These are phyloP conservation scores for Myxozyma neotropica DNA, from an alignment of 805 yeast species.

Conservation along the genomic window DNA sequence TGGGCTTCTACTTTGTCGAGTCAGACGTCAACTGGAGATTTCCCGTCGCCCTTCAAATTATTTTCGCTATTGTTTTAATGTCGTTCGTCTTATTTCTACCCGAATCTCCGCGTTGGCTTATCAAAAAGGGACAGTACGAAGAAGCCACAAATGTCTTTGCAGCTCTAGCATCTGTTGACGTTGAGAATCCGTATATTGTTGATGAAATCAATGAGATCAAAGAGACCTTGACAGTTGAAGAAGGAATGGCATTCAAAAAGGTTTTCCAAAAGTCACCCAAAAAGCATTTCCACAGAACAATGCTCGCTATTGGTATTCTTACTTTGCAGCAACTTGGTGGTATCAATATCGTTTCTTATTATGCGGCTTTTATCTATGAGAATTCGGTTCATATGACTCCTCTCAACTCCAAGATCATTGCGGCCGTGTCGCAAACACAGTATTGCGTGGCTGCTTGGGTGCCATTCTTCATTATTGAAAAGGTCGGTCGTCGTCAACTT, in stretches of 20 bases:
- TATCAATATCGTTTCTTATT: conserved; percentile 60
- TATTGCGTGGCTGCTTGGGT: conserved; percentile 50
- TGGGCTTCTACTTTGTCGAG: conserved; percentile 63
- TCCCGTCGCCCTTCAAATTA: conserved; percentile 72
- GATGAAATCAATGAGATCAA: conserved; percentile 39
- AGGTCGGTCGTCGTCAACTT: conserved; percentile 66
- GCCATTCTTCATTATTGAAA: conserved; percentile 74
- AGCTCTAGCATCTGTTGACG: conserved; percentile 39
- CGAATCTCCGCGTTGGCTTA: conserved; percentile 84
- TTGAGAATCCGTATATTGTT: conserved; percentile 42
- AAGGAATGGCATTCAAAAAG: conserved; percentile 29
- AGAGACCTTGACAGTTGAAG: conserved; percentile 26
- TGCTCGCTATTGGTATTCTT: conserved; percentile 50
- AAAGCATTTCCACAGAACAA: conserved; percentile 53
- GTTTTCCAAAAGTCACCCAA: conserved; percentile 28
- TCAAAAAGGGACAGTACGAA: conserved; percentile 66
- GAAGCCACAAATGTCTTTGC: conserved; percentile 49
- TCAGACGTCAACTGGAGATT: conserved; percentile 64
- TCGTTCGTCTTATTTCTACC: conserved; percentile 61
- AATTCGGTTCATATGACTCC: conserved; percentile 51
- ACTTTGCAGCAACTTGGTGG: conserved; percentile 56
- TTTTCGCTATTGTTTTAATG: conserved; percentile 62
- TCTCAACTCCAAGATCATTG: conserved; percentile 48
- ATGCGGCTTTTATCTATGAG: conserved; percentile 59
- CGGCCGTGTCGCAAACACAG: conserved; percentile 50